Percentiles rank a stretch among this genome's conserved stretches.
These are phyloP conservation scores for Suillus subalutaceus DNA, from an alignment of 768 basidiomycete species.

Conservation along the genomic window DNA sequence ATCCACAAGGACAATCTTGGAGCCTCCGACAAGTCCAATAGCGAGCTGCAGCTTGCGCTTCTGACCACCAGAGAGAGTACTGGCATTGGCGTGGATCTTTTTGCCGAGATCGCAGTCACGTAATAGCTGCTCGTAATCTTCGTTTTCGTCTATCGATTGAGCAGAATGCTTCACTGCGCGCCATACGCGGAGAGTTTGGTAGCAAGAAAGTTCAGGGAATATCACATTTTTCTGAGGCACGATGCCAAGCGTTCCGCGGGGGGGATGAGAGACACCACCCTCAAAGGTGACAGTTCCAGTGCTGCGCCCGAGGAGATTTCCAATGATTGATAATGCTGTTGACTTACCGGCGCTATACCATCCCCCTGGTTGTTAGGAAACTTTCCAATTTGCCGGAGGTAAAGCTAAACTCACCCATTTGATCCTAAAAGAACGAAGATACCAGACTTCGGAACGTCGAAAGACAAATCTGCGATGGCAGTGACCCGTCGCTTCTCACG, in stretches of 20 bases:
- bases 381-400: neutral
- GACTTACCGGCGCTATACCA: constrained; percentile 72
- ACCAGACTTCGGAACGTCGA: constrained; percentile 70
- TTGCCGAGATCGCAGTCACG: constrained; percentile 72
- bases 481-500: constrained; percentile 52
- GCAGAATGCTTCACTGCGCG: constrained; percentile 67
- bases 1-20: constrained; percentile 65
- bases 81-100: constrained; percentile 69
- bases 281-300: constrained; percentile 59
- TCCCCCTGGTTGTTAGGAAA: neutral
- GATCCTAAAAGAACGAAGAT: constrained; percentile 81
- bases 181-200: constrained; percentile 76
- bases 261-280: constrained; percentile 53
- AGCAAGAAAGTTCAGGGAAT: constrained; percentile 73
- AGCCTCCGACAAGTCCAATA: constrained; percentile 76
- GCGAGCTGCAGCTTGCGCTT: constrained; percentile 85
- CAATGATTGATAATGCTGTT: constrained; percentile 68
- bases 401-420: constrained; percentile 53
- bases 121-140: constrained; percentile 66
- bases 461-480: constrained; percentile 65
- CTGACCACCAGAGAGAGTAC: constrained; percentile 76
- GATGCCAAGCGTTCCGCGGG: constrained; percentile 71
- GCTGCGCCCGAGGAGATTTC: constrained; percentile 59
- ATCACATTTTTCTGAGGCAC: constrained; percentile 86
- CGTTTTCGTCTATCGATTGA: constrained; percentile 41